A percentile compares a stretch with the other conserved stretches of the same genome.
These are phyloP conservation scores for Microdochium trichocladiopsis DNA, from an alignment of 2,329 filamentous ascomycete genomes.

Conservation along the genomic window DNA sequence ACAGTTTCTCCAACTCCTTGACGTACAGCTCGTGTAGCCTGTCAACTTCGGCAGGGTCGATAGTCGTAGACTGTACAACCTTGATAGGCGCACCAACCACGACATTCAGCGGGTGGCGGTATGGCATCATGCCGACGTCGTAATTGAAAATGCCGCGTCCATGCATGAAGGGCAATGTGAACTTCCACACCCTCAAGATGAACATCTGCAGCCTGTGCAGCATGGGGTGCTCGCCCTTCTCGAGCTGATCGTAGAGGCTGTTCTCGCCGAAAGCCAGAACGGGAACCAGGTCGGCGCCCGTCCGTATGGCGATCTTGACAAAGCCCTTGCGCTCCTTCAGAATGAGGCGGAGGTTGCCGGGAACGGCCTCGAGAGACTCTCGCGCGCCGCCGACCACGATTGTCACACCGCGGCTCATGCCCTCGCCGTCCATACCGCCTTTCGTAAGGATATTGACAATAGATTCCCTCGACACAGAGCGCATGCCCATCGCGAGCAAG, in stretches of 20 bases:
- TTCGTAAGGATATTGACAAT: constrained; percentile 82
- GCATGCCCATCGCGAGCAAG: constrained; percentile 79
- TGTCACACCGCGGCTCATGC: constrained; percentile 91
- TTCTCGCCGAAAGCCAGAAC: constrained; percentile 94
- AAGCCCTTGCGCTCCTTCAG: constrained; percentile 84
- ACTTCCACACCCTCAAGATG: constrained; percentile 80
- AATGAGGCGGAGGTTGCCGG: constrained; percentile 69
- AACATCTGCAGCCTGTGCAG: constrained; percentile 78
- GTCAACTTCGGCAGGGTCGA: constrained; percentile 71
- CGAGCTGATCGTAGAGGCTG: constrained; percentile 87
- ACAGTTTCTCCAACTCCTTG: constrained; percentile 63
- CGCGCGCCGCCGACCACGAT: constrained; percentile 91
- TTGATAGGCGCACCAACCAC: constrained; percentile 80
- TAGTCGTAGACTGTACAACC: constrained; percentile 55
- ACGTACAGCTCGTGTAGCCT: constrained; percentile 75
- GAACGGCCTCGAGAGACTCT: constrained; percentile 84
- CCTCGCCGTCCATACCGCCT: constrained; percentile 70
- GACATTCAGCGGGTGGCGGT: constrained; percentile 78
- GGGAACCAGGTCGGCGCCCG: constrained; percentile 89
- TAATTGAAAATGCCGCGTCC: constrained; percentile 95
- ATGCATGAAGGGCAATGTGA: constrained; percentile 86
- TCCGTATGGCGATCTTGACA: constrained; percentile 84
- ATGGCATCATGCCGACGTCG: constrained; percentile 93
- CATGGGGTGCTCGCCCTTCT: constrained; percentile 66
- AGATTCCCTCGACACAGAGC: constrained; percentile 83